Percentiles rank a stretch among this genome's conserved stretches.
Conservation (phyloP, 1,284 basidiomycete species). For the Cutaneotrichosporon cyanovorans region DNA sequence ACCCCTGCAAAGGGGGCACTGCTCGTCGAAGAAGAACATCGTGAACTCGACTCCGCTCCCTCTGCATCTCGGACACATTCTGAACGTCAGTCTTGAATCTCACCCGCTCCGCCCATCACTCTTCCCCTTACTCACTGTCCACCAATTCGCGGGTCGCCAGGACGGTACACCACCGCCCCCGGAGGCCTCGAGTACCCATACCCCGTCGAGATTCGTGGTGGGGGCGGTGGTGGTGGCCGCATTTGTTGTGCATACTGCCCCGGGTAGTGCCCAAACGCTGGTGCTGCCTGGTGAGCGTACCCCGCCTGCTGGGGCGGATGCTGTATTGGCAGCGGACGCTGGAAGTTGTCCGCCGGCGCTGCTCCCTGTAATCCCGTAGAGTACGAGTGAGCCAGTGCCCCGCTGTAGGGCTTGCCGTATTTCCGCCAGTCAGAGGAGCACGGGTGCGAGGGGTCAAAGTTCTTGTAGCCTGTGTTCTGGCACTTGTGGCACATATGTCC, state of each 20-base stretch:
- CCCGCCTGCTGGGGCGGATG: background rate
- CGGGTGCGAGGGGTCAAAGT: slow-evolving; percentile 36
- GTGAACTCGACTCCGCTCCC: slow-evolving; percentile 30
- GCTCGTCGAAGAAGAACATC: slow-evolving; percentile 39
- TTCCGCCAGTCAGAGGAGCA: slow-evolving; percentile 38
- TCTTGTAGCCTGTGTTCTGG: slow-evolving; percentile 43
- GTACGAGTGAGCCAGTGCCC: slow-evolving; percentile 38
- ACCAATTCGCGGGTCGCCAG: slow-evolving; percentile 42
- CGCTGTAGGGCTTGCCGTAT: slow-evolving; percentile 40
- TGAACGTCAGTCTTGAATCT: slow-evolving; percentile 6
- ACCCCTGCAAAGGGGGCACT: slow-evolving; percentile 32
- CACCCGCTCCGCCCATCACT: too few relatives aligned
- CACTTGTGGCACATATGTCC: slow-evolving; percentile 39
- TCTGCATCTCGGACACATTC: slow-evolving; percentile 32
- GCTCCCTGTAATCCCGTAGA: slow-evolving; percentile 17
- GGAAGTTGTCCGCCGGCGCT: slow-evolving; percentile 32
- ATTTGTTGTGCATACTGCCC: background rate
- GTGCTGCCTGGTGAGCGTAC: slow-evolving; percentile 1
- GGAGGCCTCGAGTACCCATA: slow-evolving; percentile 18
- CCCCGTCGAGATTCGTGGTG: slow-evolving; percentile 8
- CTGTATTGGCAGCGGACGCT: slow-evolving; percentile 30
- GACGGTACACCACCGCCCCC: slow-evolving; percentile 30
- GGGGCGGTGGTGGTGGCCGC: slow-evolving; percentile 9
- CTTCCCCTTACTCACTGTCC: slow-evolving; percentile 37
- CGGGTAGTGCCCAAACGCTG: background rate